These are phyloP conservation scores for Hyphopichia buzzinii DNA, from an alignment of 1,139 yeast genomes.

Conservation along the genomic window DNA sequence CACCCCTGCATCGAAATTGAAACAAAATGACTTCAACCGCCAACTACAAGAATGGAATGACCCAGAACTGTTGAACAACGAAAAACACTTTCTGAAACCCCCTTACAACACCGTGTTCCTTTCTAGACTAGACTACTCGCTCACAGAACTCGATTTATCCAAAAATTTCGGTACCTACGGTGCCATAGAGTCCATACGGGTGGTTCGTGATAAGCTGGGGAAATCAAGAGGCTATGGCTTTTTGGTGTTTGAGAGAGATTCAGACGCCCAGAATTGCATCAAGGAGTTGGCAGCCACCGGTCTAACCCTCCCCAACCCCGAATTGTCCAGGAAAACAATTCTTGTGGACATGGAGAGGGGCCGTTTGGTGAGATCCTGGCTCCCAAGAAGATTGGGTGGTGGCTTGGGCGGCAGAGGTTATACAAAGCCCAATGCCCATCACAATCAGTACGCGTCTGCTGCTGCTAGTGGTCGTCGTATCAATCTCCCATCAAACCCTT, in stretches of 20 bases:
- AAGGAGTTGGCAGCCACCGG: conserved; percentile 57
- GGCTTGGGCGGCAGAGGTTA: conserved; percentile 64
- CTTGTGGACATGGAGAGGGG: conserved; percentile 86
- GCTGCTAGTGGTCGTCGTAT: conserved; percentile 48
- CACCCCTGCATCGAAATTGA: conserved; percentile 6
- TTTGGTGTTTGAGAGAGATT: conserved; percentile 62
- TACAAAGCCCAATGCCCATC: conserved; percentile 38
- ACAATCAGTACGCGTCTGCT: conserved; percentile 49
- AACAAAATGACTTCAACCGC: conserved; percentile 28
- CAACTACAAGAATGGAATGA: conserved; percentile 43
- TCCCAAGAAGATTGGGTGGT: conserved; percentile 71
- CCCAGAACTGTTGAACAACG: conserved; percentile 53
- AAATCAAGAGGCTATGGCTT: conserved; percentile 84
- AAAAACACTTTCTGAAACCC: conserved; percentile 61
- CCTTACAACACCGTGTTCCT: conserved; percentile 80
- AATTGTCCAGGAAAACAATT: conserved; percentile 35
- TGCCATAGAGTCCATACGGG: conserved; percentile 61
- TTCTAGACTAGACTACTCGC: conserved; percentile 62
- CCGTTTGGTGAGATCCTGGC: conserved; percentile 71
- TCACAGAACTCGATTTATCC: conserved; percentile 70
- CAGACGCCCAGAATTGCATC: conserved; percentile 59
- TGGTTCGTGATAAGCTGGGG: conserved; percentile 58
- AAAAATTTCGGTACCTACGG: conserved; percentile 66
- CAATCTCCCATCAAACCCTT: conserved; percentile 16
- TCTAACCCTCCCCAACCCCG: conserved; percentile 17